Percentiles rank a stretch among this genome's conserved stretches.
phyloP scores from a whole-genome alignment of 306 rosid species.

The Cicer pinnatifidum region DNA sequence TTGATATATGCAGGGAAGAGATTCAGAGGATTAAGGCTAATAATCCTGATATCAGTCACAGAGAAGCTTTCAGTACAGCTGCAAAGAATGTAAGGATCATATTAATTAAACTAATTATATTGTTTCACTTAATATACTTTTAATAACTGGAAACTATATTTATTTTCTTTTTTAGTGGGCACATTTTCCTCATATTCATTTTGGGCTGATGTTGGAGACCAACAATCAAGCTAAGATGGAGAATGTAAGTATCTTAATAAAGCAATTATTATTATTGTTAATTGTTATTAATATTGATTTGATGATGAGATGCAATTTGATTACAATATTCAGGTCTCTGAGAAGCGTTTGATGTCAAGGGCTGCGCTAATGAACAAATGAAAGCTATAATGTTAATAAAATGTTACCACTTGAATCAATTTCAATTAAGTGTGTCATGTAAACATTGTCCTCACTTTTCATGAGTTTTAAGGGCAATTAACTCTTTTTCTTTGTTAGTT shows the following conservation, averaged over 20 bases:
- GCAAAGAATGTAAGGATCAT: slow-evolving; percentile 76
- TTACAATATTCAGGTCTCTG: slow-evolving; percentile 59
- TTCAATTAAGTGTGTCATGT: slow-evolving; percentile 49
- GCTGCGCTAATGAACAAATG: slow-evolving; percentile 74
- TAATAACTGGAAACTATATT: slow-evolving; percentile 25
- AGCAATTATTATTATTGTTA: not conserved
- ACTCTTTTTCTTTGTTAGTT: slow-evolving; percentile 40
- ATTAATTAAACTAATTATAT: too few species aligned
- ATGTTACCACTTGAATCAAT: slow-evolving; percentile 10
- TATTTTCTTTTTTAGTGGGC: slow-evolving; percentile 72
- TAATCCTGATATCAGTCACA: slow-evolving; percentile 93
- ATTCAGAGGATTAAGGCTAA: slow-evolving; percentile 98
- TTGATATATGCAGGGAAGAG: slow-evolving; percentile 69
- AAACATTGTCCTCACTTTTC: slow-evolving; percentile 44
- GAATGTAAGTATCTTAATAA: slow-evolving; percentile 56
- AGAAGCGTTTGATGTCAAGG: slow-evolving; percentile 73
- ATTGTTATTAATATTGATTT: not conserved
- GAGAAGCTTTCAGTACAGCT: slow-evolving; percentile 98
- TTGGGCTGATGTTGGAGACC: slow-evolving; percentile 90
- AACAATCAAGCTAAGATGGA: slow-evolving; percentile 84
- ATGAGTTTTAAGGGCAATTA: slow-evolving; percentile 50
- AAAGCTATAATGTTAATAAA: slow-evolving; percentile 46
- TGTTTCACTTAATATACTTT: not conserved
- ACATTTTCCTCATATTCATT: slow-evolving; percentile 96
- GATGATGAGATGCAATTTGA: not conserved